A percentile compares a stretch with the other conserved stretches of the same genome.
Conservation (phyloP, 805 yeast species). For the Vanderwaltozyma tropicalis region DNA sequence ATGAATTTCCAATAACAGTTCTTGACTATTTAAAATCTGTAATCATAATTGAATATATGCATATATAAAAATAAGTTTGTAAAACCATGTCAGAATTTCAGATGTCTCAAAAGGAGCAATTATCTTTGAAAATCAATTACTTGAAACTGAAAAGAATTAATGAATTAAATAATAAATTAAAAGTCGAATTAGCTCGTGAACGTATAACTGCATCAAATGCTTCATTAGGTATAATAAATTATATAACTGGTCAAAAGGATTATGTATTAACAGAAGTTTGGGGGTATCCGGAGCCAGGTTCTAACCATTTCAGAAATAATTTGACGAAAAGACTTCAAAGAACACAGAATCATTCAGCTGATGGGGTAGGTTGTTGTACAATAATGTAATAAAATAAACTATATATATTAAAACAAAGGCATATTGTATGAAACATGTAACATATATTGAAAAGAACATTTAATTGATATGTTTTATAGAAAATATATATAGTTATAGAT, state of each 20-base stretch:
- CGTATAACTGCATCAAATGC: constrained; percentile 59
- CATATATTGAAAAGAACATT: neutral
- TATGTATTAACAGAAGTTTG: constrained; percentile 33
- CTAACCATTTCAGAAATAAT: constrained; percentile 30
- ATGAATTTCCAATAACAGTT: too few species aligned
- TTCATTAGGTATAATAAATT: constrained; percentile 35
- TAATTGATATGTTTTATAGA: too few species aligned
- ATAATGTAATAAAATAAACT: constrained; percentile 20
- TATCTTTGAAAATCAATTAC: constrained; percentile 37
- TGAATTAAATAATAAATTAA: constrained; percentile 45
- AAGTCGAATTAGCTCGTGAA: constrained; percentile 41
- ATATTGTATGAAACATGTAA: neutral
- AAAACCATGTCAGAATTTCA: neutral
- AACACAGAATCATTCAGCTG: neutral
- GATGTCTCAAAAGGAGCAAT: constrained; percentile 10
- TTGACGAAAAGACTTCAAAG: constrained; percentile 2
- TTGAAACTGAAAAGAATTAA: constrained; percentile 52
- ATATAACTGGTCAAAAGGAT: constrained; percentile 28
- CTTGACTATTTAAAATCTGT: too few species aligned
- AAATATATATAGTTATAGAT: neutral
- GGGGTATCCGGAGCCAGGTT: constrained; percentile 31
- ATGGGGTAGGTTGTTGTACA: constrained; percentile 25
- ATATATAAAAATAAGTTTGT: too few species aligned
- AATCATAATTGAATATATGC: too few species aligned
- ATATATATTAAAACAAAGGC: neutral